Evolutionary conservation across 306 rosid genomes (phyloP), one percentile per base, ranked within the genome.

Genomic region (Lablab purpureus): DNA sequence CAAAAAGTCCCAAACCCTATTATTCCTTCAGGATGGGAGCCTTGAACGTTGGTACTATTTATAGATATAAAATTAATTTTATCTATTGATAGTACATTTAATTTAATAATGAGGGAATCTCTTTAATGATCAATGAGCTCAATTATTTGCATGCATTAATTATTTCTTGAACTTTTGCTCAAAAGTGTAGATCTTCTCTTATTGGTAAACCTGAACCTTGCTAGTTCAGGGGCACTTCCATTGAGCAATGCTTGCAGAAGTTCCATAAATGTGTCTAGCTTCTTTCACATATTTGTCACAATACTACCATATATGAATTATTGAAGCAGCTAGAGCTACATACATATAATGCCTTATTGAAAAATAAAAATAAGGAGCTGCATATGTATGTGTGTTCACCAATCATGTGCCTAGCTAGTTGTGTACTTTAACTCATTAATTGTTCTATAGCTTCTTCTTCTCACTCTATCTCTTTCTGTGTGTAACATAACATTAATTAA

Each of bases 11-110:
- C 77, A 67, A 76, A 59, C 69, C 75, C 81, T 79, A 71, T 65
- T 46, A 41, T 68, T 78, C 83, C 83, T 32, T 67, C 82, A 45
- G 75, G 46, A 63, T 85, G 70, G 84, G 84, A 74, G 75, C 36
- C 80, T 28, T 84, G 75, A 79, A 62, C 50, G 21, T 71, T 52
- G 43, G 56, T 34, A 65, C 78, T 76, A 60, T 52, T 14, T 75
- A 49, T 79, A 43, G 30, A 77, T 80, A 58, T 40, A 9, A 21
- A 50, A 67, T 79, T 74, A n/a, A 47, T 79, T 71, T 79, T 75
- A 54, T 46, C 52, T 70, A 70, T 70, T 58, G 47, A 79, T 59
- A 32, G 30, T 81, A 15, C 46, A 62, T 72, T 66, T 56, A 49
- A 63, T 63, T 73, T 25, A 27, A 68, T 68, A 13, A 13, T 55